Percentiles rank a stretch among this genome's conserved stretches.
These are phyloP conservation scores for Diaporthe velutina DNA, from an alignment of 2,329 filamentous ascomycete species.

Conservation along the genomic window DNA sequence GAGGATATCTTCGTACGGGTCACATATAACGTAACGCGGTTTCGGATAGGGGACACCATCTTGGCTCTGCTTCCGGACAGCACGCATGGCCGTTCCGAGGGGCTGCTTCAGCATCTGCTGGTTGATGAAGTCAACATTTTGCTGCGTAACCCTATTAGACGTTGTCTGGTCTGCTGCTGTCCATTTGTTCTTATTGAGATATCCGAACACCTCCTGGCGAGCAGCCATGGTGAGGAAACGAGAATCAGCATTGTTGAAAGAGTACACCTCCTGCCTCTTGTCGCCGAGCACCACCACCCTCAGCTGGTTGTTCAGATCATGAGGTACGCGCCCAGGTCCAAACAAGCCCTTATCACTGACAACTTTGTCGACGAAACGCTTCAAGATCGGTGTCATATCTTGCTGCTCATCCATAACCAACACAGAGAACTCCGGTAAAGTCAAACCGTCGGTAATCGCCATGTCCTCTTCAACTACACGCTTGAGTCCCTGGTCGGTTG, in stretches of 20 bases:
- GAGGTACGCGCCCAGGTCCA: not conserved
- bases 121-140: constrained; percentile 38
- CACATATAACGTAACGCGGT: constrained; percentile 37
- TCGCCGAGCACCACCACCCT: constrained; percentile 37
- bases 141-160: constrained; percentile 35
- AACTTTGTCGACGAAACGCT: constrained; percentile 38
- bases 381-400: constrained; percentile 37
- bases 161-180: constrained; percentile 32
- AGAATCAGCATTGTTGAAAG: constrained; percentile 39
- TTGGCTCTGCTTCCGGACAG: constrained; percentile 26
- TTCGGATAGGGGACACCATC: constrained; percentile 10
- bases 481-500: constrained; percentile 37
- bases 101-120: constrained; percentile 39
- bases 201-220: constrained; percentile 34
- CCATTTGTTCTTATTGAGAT: constrained; percentile 35
- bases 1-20: constrained; percentile 31
- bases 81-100: constrained; percentile 32
- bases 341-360: constrained; percentile 34
- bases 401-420: constrained; percentile 40
- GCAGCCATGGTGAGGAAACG: constrained; percentile 36
- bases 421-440: constrained; percentile 32
- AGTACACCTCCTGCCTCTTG: constrained; percentile 36
- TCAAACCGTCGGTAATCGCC: constrained; percentile 18
- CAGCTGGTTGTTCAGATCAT: not conserved
- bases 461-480: constrained; percentile 37